These are phyloP conservation scores for Rhizopogon roseolus DNA, from an alignment of 768 basidiomycete species.

Conservation along the genomic window DNA sequence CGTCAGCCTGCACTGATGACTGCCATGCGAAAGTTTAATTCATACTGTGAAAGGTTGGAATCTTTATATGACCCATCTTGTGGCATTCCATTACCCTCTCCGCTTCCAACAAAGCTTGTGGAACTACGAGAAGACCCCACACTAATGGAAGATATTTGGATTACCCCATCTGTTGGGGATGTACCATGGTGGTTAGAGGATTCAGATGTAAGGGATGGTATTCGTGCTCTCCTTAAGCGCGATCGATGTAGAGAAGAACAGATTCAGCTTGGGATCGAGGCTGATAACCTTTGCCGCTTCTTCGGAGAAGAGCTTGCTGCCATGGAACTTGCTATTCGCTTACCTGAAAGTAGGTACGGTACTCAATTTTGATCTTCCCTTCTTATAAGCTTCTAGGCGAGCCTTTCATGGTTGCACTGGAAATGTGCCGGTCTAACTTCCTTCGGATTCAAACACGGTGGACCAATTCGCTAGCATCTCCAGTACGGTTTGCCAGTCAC, in stretches of 20 bases:
- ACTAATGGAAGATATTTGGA: conserved; percentile 36
- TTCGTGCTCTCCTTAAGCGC: conserved; percentile 21
- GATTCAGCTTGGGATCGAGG: conserved; percentile 18
- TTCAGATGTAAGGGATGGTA: conserved; percentile 24
- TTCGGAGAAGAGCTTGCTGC: conserved; percentile 24
- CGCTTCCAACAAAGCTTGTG: conserved; percentile 25
- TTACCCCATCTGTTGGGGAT: conserved; percentile 9
- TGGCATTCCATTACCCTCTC: conserved; percentile 27
- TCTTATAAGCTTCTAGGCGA: neutral
- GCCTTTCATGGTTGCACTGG: neutral
- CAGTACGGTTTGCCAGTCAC: conserved; percentile 5
- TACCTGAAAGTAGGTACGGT: conserved; percentile 8
- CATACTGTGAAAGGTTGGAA: conserved; percentile 17
- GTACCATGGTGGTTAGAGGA: conserved; percentile 31
- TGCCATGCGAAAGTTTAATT: conserved; percentile 25
- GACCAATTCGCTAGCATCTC: conserved; percentile 9
- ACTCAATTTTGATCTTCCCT: neutral
- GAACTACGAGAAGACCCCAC: conserved; percentile 8
- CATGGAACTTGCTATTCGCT: conserved; percentile 14
- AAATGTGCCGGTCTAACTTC: conserved; percentile 3
- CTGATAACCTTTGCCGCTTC: conserved; percentile 33
- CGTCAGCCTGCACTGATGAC: conserved; percentile 19
- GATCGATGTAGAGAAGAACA: conserved; percentile 29
- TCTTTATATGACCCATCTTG: conserved; percentile 15
- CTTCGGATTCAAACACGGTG: conserved; percentile 10